A percentile compares a stretch with the other conserved stretches of the same genome.
These are phyloP conservation scores for Aureobasidium melanogenum DNA, from an alignment of 2,329 filamentous ascomycete species.

Conservation along the genomic window DNA sequence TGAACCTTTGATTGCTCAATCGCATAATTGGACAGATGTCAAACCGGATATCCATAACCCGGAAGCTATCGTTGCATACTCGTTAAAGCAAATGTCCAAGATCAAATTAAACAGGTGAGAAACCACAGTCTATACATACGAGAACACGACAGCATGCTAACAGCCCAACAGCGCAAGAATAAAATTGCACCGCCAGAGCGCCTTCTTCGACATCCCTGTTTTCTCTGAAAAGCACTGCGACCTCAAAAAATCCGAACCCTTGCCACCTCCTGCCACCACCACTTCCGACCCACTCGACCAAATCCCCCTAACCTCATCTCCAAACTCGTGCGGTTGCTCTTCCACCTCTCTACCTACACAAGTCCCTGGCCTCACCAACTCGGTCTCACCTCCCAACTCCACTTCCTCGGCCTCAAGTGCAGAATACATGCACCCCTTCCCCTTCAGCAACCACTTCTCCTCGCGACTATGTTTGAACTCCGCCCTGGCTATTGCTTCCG, in stretches of 20 bases:
- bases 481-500: constrained; percentile 39
- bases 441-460: constrained; percentile 40
- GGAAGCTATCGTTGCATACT: constrained; percentile 36
- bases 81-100: constrained; percentile 38
- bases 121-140: background rate
- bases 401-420: background rate
- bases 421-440: constrained; percentile 22
- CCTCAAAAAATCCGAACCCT: constrained; percentile 28
- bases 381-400: background rate
- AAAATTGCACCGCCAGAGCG: constrained; percentile 44
- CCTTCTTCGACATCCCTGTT: constrained; percentile 43
- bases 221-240: constrained; percentile 44
- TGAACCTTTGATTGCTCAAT: background rate
- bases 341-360: constrained; percentile 11
- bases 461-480: constrained; percentile 43
- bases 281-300: background rate
- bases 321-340: constrained; percentile 1
- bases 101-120: constrained; percentile 43
- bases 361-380: background rate
- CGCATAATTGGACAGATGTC: constrained; percentile 16
- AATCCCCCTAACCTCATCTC: background rate
- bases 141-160: too few relatives aligned
- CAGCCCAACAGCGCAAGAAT: constrained; percentile 36
- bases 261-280: background rate
- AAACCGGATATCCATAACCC: constrained; percentile 30